Evolutionary conservation across 2,329 filamentous ascomycete genomes (phyloP).

Genomic region (Boeremia exigua): DNA sequence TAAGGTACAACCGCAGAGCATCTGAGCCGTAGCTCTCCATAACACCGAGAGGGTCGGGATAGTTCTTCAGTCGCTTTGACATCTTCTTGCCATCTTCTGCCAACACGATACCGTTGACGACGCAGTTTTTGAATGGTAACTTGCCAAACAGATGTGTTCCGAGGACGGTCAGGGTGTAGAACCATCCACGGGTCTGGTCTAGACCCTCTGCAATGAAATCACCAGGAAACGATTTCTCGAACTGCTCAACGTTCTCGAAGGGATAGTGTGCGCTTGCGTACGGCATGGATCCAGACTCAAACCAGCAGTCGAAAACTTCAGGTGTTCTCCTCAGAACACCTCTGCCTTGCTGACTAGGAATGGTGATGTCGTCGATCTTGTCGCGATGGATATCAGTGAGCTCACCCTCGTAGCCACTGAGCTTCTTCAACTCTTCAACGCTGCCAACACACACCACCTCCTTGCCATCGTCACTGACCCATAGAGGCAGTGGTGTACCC

Average conservation of each 20-base stretch:
- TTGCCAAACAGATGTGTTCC: constrained; percentile 86
- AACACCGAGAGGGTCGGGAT: constrained; percentile 82
- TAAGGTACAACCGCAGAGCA: constrained; percentile 90
- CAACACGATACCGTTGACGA: constrained; percentile 94
- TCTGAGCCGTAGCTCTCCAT: constrained; percentile 91
- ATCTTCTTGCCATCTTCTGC: constrained; percentile 98
- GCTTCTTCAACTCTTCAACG: constrained; percentile 78
- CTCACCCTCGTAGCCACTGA: constrained; percentile 86
- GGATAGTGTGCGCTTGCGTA: constrained; percentile 91
- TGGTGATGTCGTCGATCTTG: constrained; percentile 92
- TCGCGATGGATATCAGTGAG: constrained; percentile 88
- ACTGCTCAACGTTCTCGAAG: constrained; percentile 84
- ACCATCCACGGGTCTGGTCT: constrained; percentile 96
- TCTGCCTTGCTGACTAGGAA: constrained; percentile 87
- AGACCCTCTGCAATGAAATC: constrained; percentile 94
- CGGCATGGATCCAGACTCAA: constrained; percentile 95
- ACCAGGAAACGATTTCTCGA: constrained; percentile 82
- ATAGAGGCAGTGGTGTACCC: constrained; percentile 91
- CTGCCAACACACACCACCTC: constrained; percentile 88
- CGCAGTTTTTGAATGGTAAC: constrained; percentile 90
- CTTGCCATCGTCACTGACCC: constrained; percentile 88
- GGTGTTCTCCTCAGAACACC: constrained; percentile 80
- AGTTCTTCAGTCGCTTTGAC: constrained; percentile 97
- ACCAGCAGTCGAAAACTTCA: constrained; percentile 97
- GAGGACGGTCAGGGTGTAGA: constrained; percentile 89